Base-by-base conservation (phyloP, 768 basidiomycete species). In the Macrolepiota dolichaula region DNA sequence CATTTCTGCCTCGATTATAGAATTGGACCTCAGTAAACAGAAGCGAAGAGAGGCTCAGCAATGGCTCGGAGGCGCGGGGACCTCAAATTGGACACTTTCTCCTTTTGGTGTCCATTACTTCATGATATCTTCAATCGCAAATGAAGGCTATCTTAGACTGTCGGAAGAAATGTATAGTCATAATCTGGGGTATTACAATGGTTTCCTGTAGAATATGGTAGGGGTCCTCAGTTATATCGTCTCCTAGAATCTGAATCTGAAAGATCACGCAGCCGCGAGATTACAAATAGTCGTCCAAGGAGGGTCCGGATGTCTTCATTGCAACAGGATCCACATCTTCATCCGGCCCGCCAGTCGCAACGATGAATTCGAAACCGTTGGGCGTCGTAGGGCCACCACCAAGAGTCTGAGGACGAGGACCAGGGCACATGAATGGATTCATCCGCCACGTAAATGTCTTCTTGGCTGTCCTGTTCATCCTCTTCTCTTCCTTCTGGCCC, bases 361-460 rank as follows among this genome's bases (percentile, higher is more conserved):
- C 55, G 32, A 61, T 55, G 17, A 54, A 55, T 47, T 61, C 46
- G 22, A 61, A 61, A 15, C 59, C 59, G 25, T 61, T 61, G 17
- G 59, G 22, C 13, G 59, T 54, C 32, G 36, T 55, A 27, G 59
- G 59, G 25, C 59, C 53, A 49, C 59, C 59, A n/a, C 59, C 59
- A 25, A 61, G 53, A 15, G 35, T 36, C 24, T 61, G 59, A 25
- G 59, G 59, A n/a, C 52, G 51, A 38, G 59, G 59, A 6, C 59
- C 59, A 47, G 52, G 59, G n/a, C 52, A 61, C 59, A 61, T 61
- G 22, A 61, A 61, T 3, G 59, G 59, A 47, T 61, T 61, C 35
- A 61, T 25, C 11, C 53, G 36, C 52, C 59, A 47, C 2, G 59
- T 47, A 15, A 54, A 61, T 4, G 37, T 46, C 46, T 61, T 61